Base-by-base conservation (phyloP, 805 yeast species). In the Wickerhamomyces tratensis region DNA sequence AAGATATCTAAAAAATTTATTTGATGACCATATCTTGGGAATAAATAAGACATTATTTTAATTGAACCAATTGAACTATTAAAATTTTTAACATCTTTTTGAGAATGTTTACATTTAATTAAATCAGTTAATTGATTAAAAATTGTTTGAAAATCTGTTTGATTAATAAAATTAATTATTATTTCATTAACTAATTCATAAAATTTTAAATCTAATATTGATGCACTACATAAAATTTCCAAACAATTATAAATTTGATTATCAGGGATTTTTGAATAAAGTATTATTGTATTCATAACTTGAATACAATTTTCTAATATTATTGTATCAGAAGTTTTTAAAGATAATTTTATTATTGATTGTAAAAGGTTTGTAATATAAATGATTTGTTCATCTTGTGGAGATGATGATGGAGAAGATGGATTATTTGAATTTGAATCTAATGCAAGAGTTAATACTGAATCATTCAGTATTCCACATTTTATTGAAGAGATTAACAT, bases 261-360 rank as follows among this genome's bases (percentile, higher is more conserved):
- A 7, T 58, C 44, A 0, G 83, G 82, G 4, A 79, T 49, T 27
- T 58, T 51, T 1, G 80, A 79, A 48, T 64, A 72, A 2, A 67
- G 54, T 38, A 72, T 61, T 6, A 71, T 58, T 0, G 74, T 58
- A 37, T 69, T 67, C 8, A 79, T 47, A n/a, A 74, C 45, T 4
- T 57, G 61, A 9, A 75, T 53, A 34, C 74, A 63, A 7, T 58
- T 52, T n/a, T 53, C 54, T 25, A 72, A 48, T 9, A 75, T 66
- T 0, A 46, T 45, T 5, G 46, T 45, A 33, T 68, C 64, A 0
- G 70, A 58, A 4, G 79, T 70, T 25, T 53, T 58, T 7, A 62
- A 50, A 5, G 74, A 65, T 14, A 76, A 56, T 12, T 60, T 56
- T 2, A 69, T 62, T 1, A 66, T 51, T 25, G 52, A 54, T 10